phyloP scores from a whole-genome alignment of 305 asterid species.

The Fraxinus angustifolia region DNA sequence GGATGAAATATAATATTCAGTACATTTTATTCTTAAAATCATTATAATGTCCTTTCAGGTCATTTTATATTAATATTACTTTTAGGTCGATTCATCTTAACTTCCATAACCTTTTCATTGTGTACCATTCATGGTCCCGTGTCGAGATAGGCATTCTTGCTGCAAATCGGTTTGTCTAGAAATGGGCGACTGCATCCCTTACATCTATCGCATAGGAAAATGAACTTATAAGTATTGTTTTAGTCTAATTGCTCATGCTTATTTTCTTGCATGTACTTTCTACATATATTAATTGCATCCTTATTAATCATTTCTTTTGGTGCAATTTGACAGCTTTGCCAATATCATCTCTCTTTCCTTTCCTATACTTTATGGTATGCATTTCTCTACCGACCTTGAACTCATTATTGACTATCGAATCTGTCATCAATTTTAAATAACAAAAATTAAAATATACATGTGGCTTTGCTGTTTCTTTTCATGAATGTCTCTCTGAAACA shows the following conservation, averaged over 20 bases:
- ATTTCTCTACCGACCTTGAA: constrained; percentile 12
- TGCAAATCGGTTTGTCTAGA: not conserved
- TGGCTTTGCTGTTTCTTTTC: not conserved
- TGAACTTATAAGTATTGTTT: not conserved
- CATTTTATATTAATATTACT: not conserved
- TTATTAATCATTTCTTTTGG: constrained; percentile 25
- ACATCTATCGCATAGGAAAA: not conserved
- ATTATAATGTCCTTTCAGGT: not conserved
- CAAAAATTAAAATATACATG: not conserved
- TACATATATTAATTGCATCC: constrained; percentile 12
- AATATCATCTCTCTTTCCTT: constrained; percentile 56
- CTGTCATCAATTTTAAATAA: constrained; percentile 24
- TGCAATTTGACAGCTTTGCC: constrained; percentile 60
- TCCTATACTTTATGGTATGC: constrained; percentile 57
- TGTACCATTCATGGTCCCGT: not conserved
- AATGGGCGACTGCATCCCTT: not conserved
- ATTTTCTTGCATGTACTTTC: not conserved
- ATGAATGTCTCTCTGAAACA: not conserved
- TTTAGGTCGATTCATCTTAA: not conserved
- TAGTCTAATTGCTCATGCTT: not conserved
- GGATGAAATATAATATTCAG: not conserved
- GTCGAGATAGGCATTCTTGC: not conserved
- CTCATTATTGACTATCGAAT: constrained; percentile 21
- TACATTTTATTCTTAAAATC: not conserved
- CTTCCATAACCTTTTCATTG: not conserved